phyloP scores from a whole-genome alignment of 1,284 basidiomycete species.

The Ceratobasidium sp. region DNA sequence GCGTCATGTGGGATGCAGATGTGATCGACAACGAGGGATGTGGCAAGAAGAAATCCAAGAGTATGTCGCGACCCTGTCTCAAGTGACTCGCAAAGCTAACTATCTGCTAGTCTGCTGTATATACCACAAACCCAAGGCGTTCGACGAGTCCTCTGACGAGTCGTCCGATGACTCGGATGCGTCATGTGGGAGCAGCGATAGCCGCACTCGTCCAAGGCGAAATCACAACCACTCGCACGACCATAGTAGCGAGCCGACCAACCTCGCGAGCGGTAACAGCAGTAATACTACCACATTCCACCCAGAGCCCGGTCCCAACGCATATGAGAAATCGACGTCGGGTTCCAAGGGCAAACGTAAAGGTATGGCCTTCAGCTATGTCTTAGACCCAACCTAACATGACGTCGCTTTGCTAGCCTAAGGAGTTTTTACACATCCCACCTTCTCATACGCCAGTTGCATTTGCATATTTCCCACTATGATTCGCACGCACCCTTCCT shows the following conservation, averaged over 20 bases:
- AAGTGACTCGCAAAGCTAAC: not conserved
- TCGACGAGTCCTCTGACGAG: conserved; percentile 81
- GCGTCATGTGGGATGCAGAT: conserved; percentile 80
- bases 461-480: conserved; percentile 23
- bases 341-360: conserved; percentile 38
- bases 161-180: conserved; percentile 64
- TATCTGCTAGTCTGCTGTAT: conserved; percentile 80
- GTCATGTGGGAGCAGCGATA: conserved; percentile 52
- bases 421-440: not conserved
- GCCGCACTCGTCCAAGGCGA: conserved; percentile 48
- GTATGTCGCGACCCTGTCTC: conserved; percentile 60
- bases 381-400: not conserved
- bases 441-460: conserved; percentile 3
- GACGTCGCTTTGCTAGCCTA: conserved; percentile 6
- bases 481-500: conserved; percentile 28
- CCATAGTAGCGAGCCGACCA: conserved; percentile 11
- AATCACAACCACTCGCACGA: conserved; percentile 37
- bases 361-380: conserved; percentile 15
- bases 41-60: conserved; percentile 85
- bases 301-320: conserved; percentile 26
- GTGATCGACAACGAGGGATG: conserved; percentile 86
- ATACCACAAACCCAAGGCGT: conserved; percentile 80
- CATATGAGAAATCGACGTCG: conserved; percentile 32
- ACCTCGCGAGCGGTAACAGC: conserved; percentile 8
- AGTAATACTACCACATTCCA: conserved; percentile 22